phyloP scores from a whole-genome alignment of 257 asterid genomes.

The Rubia yunnanensis region DNA sequence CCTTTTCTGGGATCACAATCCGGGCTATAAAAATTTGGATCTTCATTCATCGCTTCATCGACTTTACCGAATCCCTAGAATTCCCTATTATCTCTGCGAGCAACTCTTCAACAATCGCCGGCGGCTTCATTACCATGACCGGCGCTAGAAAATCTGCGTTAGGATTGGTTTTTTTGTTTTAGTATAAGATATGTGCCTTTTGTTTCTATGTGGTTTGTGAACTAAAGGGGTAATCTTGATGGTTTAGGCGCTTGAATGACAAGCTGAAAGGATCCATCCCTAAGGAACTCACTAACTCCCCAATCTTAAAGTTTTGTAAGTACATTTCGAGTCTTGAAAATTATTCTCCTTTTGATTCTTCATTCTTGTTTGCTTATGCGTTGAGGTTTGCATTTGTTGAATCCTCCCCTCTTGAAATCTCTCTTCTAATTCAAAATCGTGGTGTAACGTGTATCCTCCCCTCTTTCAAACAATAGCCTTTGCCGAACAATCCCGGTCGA shows the following conservation, averaged over 20 bases:
- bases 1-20: too few species aligned
- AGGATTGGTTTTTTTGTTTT: conserved; percentile 21
- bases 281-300: conserved; percentile 69
- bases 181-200: neutral
- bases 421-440: too few species aligned
- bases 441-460: too few species aligned
- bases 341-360: neutral
- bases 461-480: conserved; percentile 61
- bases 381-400: conserved; percentile 33
- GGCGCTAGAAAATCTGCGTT: too few species aligned
- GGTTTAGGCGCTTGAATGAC: conserved; percentile 58
- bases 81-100: too few species aligned
- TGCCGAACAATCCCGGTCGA: conserved; percentile 91
- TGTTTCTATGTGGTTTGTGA: neutral
- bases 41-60: too few species aligned
- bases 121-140: too few species aligned
- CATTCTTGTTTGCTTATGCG: conserved; percentile 4
- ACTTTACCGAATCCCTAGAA: too few species aligned
- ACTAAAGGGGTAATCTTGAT: conserved; percentile 6
- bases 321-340: neutral
- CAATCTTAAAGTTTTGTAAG: conserved; percentile 71
- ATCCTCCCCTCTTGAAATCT: too few species aligned
- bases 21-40: too few species aligned
- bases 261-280: conserved; percentile 77
- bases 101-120: too few species aligned